Base-by-base conservation (phyloP, 1,284 basidiomycete genomes). In the Taiwanofungus camphoratus region DNA sequence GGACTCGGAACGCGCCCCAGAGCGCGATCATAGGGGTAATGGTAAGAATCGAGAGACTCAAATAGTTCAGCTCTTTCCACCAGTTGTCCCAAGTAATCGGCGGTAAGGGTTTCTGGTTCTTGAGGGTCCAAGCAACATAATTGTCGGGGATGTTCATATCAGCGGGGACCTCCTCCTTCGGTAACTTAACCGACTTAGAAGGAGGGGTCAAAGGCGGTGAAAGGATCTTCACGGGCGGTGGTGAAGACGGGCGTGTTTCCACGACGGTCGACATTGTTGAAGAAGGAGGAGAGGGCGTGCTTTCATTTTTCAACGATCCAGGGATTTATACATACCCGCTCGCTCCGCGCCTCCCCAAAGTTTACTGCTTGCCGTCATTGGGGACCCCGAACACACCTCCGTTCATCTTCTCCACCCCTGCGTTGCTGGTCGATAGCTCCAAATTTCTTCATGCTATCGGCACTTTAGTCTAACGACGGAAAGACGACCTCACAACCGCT, bases 101-200 rank as follows among this genome's bases (percentile, higher is more conserved):
- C 1, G 90, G 90, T 12, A 90, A 72, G 2, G 82, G 57, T 61
- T 85, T 89, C 64, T 73, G 76, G 59, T 76, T 85, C 62, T 81
- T 81, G 60, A 95, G 76, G 3, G 87, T 90, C 65, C 87, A 79
- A 41, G 82, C 73, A 58, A 96, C 90, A 59, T 93, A 95, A 74
- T 93, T 93, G 69, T 92, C 89, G 27, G 87, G 85, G 50, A 89
- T 81, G 65, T 87, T 68, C 53, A 75, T 57, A 67, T 87, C 85
- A 51, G 70, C 69, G 46, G 82, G 81, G 21, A 67, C 65, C 23
- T 66, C 62, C 41, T 64, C 56, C 11, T 50, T 42, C 31, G 52
- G 30, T 24, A 49, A 31, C 30, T 42, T 52, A 35, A 39, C 29
- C 19, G 23, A 35, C 31, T 51, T 48, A 29, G 35, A 13, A 27